phyloP scores from a whole-genome alignment of 768 basidiomycete genomes.

The Podaxis sp. region DNA sequence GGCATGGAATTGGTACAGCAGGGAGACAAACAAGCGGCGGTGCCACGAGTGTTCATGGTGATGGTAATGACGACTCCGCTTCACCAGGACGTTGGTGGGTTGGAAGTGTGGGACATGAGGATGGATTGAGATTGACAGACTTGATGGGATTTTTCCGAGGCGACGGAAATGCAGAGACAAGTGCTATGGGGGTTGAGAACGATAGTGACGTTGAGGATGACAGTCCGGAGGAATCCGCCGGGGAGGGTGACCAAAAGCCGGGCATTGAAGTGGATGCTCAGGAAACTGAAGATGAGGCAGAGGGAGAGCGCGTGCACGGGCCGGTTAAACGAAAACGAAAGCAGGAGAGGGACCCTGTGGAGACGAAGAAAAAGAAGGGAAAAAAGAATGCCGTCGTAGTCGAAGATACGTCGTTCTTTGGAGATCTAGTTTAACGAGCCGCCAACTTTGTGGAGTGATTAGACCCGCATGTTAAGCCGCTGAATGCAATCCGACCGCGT shows the following conservation, averaged over 20 bases:
- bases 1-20: conserved; percentile 13
- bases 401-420: conserved; percentile 58
- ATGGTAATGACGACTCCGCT: conserved; percentile 15
- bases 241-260: not conserved
- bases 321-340: conserved; percentile 55
- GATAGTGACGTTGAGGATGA: conserved; percentile 23
- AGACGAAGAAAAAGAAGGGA: conserved; percentile 50
- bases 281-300: conserved; percentile 18
- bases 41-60: conserved; percentile 13
- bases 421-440: conserved; percentile 42
- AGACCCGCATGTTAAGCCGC: not conserved
- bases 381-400: conserved; percentile 55
- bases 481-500: not conserved
- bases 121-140: conserved; percentile 80
- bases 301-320: conserved; percentile 21
- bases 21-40: conserved; percentile 1
- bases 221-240: conserved; percentile 17
- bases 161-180: conserved; percentile 32
- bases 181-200: conserved; percentile 19
- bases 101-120: conserved; percentile 92
- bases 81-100: conserved; percentile 62
- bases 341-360: conserved; percentile 45
- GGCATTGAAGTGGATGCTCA: conserved; percentile 13
- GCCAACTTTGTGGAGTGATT: not conserved
- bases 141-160: conserved; percentile 65